Evolutionary conservation across 768 basidiomycete genomes (phyloP), one percentile per base, ranked within the genome.

Genomic region (Leucocoprinus birnbaumii): DNA sequence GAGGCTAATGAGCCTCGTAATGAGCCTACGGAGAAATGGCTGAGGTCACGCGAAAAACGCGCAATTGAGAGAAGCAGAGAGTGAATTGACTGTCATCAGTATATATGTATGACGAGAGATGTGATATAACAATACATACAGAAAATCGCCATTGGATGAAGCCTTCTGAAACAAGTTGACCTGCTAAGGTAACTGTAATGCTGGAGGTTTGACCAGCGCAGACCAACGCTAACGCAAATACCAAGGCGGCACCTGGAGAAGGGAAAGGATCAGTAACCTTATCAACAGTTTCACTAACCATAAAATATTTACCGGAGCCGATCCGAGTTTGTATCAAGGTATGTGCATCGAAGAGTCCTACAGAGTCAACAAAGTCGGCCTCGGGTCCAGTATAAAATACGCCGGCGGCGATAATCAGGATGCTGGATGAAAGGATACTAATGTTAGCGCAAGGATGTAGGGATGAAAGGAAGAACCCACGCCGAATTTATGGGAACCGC

Each of bases 101-200:
- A 31, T 31, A 22, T 13, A 35, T 35, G 11, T 35, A 16, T 8
- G 3, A 18, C 19, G 14, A 14, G 8, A 11, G 22, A 16, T 22
- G 19, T 9, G 43, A 45, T 21, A 37, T 44, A 21, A 37, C 16
- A 35, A 53, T 34, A 60, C 72, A 26, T 59, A 73, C 72, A 65
- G 86, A 84, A 22, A 89, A 78, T 55, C 78, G 76, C 89, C 88
- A 91, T 55, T 80, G 80, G 60, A 91, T 79, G 66, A 91, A 89
- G 0, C 90, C 89, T 63, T 92, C 90, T 1, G 82, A 83, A 48
- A 93, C 85, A 34, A 87, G 82, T 68, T 92, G 91, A 0, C 90
- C 89, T 3, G 87, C 84, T 31, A 91, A 73, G 0, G 89, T 92
- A 6, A 86, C 89, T 0, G 90, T 84, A 55, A 93, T 79, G 37